Conservation (phyloP, 176 grass and related monocot species). For the Thinopyrum elongatum region DNA sequence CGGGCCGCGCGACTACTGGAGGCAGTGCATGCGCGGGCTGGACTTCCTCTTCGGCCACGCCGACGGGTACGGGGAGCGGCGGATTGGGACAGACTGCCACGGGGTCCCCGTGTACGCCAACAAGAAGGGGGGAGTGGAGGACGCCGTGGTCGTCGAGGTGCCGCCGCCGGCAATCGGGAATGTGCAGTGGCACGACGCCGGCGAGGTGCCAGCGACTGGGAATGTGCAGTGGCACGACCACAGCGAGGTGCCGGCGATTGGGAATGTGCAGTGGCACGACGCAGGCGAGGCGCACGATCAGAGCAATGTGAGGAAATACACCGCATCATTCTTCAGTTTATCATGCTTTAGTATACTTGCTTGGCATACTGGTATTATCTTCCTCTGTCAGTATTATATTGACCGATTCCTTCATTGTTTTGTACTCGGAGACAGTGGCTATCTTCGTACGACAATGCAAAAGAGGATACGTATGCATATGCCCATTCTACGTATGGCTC, state of each 20-base stretch:
- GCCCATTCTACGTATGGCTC: conserved; percentile 20
- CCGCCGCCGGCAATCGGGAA: conserved; percentile 40
- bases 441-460: conserved; percentile 20
- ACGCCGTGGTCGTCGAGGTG: conserved; percentile 58
- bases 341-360: not conserved
- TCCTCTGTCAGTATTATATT: not conserved
- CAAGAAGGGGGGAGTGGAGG: conserved; percentile 44
- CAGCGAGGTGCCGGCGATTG: conserved; percentile 30
- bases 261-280: conserved; percentile 46
- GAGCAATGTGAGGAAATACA: conserved; percentile 44
- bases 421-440: conserved; percentile 21
- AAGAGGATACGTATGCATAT: conserved; percentile 20
- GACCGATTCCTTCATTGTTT: not conserved
- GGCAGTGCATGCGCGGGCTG: conserved; percentile 62
- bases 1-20: conserved; percentile 57
- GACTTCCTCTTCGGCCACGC: conserved; percentile 88
- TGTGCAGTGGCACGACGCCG: conserved; percentile 41
- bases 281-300: not conserved
- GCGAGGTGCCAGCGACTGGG: not conserved
- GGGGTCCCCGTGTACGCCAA: conserved; percentile 78
- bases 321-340: not conserved
- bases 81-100: conserved; percentile 48
- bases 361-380: not conserved
- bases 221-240: conserved; percentile 39
- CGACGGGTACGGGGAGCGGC: conserved; percentile 80